These are phyloP conservation scores for Funneliformis geosporum DNA, from an alignment of 192 early-diverging fungal genomes.

Conservation along the genomic window DNA sequence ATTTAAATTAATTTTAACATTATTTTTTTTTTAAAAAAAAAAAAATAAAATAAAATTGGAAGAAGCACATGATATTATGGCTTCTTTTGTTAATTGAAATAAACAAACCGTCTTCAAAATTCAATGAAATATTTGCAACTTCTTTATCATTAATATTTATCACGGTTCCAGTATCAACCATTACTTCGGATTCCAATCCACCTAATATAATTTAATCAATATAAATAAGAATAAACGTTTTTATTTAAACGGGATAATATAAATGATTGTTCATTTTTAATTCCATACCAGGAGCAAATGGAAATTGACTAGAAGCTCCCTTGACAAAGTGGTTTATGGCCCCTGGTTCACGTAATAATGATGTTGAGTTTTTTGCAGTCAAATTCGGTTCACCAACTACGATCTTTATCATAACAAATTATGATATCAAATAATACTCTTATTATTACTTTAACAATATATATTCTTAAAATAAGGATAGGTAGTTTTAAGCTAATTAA, in stretches of 20 bases:
- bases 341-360: constrained; percentile 63
- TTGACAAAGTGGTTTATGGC: constrained; percentile 66
- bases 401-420: constrained; percentile 1
- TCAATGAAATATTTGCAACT: constrained; percentile 36
- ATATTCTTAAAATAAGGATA: constrained; percentile 10
- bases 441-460: constrained; percentile 30
- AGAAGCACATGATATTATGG: not conserved
- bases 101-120: constrained; percentile 39
- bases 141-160: constrained; percentile 28
- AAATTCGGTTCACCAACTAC: constrained; percentile 30
- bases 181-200: constrained; percentile 58
- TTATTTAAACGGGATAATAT: not conserved
- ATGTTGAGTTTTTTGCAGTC: constrained; percentile 68
- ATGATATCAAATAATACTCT: not conserved
- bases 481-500: constrained; percentile 29
- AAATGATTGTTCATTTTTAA: constrained; percentile 17
- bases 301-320: constrained; percentile 66
- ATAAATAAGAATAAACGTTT: not conserved
- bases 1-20: constrained; percentile 13
- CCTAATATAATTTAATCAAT: constrained; percentile 33
- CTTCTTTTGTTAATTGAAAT: too few relatives aligned
- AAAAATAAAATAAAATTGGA: not conserved
- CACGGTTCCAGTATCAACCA: constrained; percentile 34
- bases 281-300: constrained; percentile 72
- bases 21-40: not conserved